Evolutionary conservation across 2,329 filamentous ascomycete species (phyloP).

Genomic region (Metarhizium album): DNA sequence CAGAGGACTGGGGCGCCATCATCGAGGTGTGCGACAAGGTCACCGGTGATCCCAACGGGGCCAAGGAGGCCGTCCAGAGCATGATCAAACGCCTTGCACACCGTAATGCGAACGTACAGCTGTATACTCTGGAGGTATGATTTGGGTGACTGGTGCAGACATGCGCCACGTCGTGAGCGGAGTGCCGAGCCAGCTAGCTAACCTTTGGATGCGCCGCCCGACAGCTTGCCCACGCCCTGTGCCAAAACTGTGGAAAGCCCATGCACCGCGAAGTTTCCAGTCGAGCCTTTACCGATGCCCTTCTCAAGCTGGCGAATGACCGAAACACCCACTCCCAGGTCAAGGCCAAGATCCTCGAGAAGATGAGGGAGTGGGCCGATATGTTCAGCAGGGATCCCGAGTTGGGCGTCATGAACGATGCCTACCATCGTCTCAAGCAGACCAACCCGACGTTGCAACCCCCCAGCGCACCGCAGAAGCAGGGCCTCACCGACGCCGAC

Average conservation of each 20-base stretch:
- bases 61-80: slow-evolving; percentile 78
- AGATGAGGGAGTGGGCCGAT: slow-evolving; percentile 92
- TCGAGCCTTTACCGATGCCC: slow-evolving; percentile 85
- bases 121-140: slow-evolving; percentile 78
- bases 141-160: too few species aligned
- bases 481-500: slow-evolving; percentile 78
- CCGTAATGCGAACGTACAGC: slow-evolving; percentile 89
- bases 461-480: slow-evolving; percentile 89
- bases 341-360: slow-evolving; percentile 91
- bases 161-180: background rate
- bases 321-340: slow-evolving; percentile 94
- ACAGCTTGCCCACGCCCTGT: slow-evolving; percentile 78
- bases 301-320: slow-evolving; percentile 84
- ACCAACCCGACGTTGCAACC: slow-evolving; percentile 80
- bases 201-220: background rate
- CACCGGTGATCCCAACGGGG: slow-evolving; percentile 40
- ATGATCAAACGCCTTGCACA: slow-evolving; percentile 89
- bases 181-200: background rate
- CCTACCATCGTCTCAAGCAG: slow-evolving; percentile 76
- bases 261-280: slow-evolving; percentile 87
- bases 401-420: slow-evolving; percentile 94
- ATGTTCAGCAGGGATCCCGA: slow-evolving; percentile 88
- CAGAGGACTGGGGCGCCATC: slow-evolving; percentile 59
- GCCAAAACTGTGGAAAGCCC: slow-evolving; percentile 78
- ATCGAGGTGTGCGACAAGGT: slow-evolving; percentile 55